Percentiles rank a stretch among this genome's conserved stretches.
Evolutionary conservation across 2,329 filamentous ascomycete genomes (phyloP).

Genomic region (Metarhizium robertsii): DNA sequence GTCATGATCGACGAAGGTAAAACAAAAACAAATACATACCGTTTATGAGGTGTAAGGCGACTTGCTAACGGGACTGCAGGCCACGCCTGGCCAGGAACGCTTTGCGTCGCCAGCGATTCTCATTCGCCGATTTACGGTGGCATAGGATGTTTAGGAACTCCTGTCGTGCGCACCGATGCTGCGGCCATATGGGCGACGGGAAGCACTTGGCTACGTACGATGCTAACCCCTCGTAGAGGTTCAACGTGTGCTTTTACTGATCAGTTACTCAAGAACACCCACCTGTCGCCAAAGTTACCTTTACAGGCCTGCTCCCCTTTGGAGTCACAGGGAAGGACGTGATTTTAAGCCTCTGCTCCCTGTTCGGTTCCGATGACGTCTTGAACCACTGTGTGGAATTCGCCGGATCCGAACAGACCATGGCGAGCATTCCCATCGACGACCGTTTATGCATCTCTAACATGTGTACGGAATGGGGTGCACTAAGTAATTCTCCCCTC

Average conservation of each 20-base stretch:
- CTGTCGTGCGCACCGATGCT: conserved; percentile 75
- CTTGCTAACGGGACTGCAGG: conserved; percentile 4
- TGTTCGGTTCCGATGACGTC: conserved; percentile 74
- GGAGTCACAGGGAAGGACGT: conserved; percentile 88
- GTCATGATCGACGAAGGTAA: conserved; percentile 40
- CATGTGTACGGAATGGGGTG: conserved; percentile 79
- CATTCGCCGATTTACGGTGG: conserved; percentile 81
- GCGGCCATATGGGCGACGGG: conserved; percentile 77
- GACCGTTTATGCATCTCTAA: conserved; percentile 66
- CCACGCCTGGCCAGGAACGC: conserved; percentile 68
- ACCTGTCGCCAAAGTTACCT: conserved; percentile 66
- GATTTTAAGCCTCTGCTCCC: conserved; percentile 76
- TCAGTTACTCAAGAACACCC: conserved; percentile 45
- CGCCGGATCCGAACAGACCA: conserved; percentile 53
- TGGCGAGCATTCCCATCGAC: conserved; percentile 63
- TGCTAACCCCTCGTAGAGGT: too few species aligned
- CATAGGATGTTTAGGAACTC: conserved; percentile 63
- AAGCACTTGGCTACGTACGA: conserved; percentile 57
- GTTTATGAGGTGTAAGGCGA: neutral
- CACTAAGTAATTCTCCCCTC: conserved; percentile 32
- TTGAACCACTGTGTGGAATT: conserved; percentile 91
- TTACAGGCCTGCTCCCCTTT: conserved; percentile 61
- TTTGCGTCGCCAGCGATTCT: conserved; percentile 64
- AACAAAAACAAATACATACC: too few species aligned
- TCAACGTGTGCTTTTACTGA: too few species aligned